Percentiles rank a stretch among this genome's conserved stretches.
Evolutionary conservation across 345 rosid genomes (phyloP).

Genomic region (Camelina laxa): DNA sequence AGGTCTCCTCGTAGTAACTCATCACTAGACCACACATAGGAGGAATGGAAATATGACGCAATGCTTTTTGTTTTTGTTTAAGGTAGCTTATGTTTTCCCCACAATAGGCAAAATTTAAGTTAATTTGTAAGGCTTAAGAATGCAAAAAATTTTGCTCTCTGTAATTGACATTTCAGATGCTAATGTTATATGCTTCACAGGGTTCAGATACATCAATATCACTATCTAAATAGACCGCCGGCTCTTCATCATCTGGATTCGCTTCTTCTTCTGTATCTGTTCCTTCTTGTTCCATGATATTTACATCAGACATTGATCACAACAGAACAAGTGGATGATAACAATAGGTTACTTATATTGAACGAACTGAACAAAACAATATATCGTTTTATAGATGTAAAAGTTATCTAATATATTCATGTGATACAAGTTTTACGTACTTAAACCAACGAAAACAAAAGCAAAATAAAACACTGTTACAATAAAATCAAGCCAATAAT

Average conservation of each 20-base stretch:
- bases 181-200: conserved; percentile 26
- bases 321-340: too few relatives aligned
- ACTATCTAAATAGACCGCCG: conserved; percentile 36
- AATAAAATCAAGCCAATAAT: too few relatives aligned
- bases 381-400: too few relatives aligned
- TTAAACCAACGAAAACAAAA: too few relatives aligned
- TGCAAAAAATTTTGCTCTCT: not conserved
- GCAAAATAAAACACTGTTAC: too few relatives aligned
- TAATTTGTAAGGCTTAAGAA: not conserved
- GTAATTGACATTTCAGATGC: conserved; percentile 31
- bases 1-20: conserved; percentile 23
- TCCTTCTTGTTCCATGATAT: conserved; percentile 54
- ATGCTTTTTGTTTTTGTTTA: not conserved
- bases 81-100: not conserved
- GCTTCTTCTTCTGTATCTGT: conserved; percentile 48
- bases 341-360: not conserved
- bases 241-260: conserved; percentile 42
- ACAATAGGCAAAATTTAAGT: not conserved
- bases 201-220: conserved; percentile 53
- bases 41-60: conserved; percentile 29
- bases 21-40: conserved; percentile 27
- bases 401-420: too few relatives aligned
- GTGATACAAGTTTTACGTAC: too few relatives aligned
- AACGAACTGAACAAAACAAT: not conserved
- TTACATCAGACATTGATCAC: too few relatives aligned